Evolutionary conservation across 345 rosid genomes (phyloP), one percentile per base, ranked within the genome.

Genomic region (Eucalyptus lansdowneana): DNA sequence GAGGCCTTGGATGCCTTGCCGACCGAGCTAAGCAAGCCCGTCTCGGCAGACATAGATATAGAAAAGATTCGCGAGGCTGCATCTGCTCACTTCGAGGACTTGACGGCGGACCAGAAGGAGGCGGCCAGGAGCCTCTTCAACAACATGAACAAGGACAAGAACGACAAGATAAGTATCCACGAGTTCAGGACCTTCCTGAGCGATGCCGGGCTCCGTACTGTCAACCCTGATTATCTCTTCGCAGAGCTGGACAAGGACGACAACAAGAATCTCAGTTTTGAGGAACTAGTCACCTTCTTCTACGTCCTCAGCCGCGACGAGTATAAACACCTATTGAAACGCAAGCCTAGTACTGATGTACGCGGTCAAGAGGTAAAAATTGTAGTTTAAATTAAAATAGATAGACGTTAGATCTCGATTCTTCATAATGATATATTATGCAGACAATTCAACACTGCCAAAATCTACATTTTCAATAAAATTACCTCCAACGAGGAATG

Each of bases 91-190:
- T 27, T 1, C 8, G 1, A 29, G 3, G 8, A 2, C 69, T 62
- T 62, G 69, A 62, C 69, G 29, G 8, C 6, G 1, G 69, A 62
- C 4, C 31, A 27, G 69, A 62, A 29, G 69, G 0, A 62, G 31
- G 69, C 4, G 31, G 69, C 69, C 1, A 11, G 1, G 31, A 62
- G 8, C 4, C 14, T 62, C 31, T 62, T 62, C 69, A 0, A 27
- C 16, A 13, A 4, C 3, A 13, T 62, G 69, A 31, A 62, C 69
- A 1, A 29, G 69, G 3, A 62, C 69, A 1, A 13, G 34, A 6
- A 13, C 31, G 0, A 4, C 31, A 1, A 6, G 1, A 62, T 62
- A 12, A 62, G 31, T 27, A 1, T 62, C 17, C 1, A 25, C 8
- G 69, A 62, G 69, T 62, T 62, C 69, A 62, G 0, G 69, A 27